phyloP scores from a whole-genome alignment of 2,329 filamentous ascomycete genomes.

The Penicillium sp. region DNA sequence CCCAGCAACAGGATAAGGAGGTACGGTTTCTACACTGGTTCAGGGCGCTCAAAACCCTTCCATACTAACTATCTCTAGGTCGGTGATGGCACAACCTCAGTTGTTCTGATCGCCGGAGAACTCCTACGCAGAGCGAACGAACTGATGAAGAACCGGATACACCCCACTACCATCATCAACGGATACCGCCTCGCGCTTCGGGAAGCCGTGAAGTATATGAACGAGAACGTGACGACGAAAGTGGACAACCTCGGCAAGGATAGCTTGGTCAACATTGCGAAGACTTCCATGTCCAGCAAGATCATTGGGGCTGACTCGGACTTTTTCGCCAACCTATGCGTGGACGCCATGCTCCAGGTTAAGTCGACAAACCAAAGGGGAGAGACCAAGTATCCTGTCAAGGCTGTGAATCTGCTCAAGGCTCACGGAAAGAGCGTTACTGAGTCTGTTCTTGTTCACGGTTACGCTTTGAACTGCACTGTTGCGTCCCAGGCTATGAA shows the following conservation, averaged over 20 bases:
- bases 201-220: conserved; percentile 98
- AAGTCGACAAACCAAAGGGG: conserved; percentile 89
- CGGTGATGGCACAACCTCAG: conserved; percentile 95
- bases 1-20: conserved; percentile 98
- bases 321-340: conserved; percentile 97
- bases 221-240: conserved; percentile 95
- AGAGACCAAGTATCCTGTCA: conserved; percentile 96
- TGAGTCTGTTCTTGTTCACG: conserved; percentile 90
- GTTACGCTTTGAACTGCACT: conserved; percentile 97
- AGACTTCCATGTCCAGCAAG: conserved; percentile 99
- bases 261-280: conserved; percentile 90
- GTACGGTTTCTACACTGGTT: conserved; percentile 32
- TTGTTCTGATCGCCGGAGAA: conserved; percentile 96
- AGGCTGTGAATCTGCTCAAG: conserved; percentile 98
- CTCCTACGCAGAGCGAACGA: conserved; percentile 93
- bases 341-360: conserved; percentile 93
- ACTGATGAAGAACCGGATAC: conserved; percentile 99
- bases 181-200: conserved; percentile 93
- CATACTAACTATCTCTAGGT: conserved; percentile 55
- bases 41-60: conserved; percentile 5
- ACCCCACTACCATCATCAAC: conserved; percentile 98
- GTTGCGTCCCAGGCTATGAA: conserved; percentile 98
- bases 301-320: conserved; percentile 95
- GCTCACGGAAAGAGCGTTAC: conserved; percentile 91
- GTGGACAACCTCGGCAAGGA: conserved; percentile 90